Percentiles rank a stretch among this genome's conserved stretches.
Evolutionary conservation across 345 rosid genomes (phyloP).

Genomic region (Boechera retrofracta): DNA sequence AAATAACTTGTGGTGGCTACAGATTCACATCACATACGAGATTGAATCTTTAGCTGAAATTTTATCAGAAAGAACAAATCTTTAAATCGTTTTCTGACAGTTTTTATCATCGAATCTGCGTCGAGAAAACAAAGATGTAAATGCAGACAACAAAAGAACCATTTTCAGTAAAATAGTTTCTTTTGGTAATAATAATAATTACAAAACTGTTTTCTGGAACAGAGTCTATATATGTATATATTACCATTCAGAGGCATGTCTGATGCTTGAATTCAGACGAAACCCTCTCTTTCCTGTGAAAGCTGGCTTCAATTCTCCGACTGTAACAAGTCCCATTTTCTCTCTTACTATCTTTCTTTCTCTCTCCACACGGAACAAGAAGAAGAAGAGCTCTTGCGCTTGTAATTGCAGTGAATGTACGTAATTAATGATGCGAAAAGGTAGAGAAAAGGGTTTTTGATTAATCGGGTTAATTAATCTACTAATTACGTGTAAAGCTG

Average conservation of each 20-base stretch:
- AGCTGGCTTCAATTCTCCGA: conserved; percentile 80
- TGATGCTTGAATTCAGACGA: conserved; percentile 86
- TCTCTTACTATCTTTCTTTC: conserved; percentile 37
- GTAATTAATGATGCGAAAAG: conserved; percentile 39
- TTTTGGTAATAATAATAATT: conserved; percentile 7
- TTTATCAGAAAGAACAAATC: conserved; percentile 21
- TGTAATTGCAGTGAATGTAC: conserved; percentile 34
- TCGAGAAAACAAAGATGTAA: background rate
- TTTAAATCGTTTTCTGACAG: conserved; percentile 27
- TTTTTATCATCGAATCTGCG: background rate
- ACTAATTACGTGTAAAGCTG: conserved; percentile 46
- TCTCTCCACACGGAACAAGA: background rate
- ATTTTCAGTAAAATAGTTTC: background rate
- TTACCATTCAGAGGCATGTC: conserved; percentile 98
- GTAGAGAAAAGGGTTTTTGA: conserved; percentile 10
- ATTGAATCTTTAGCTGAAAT: conserved; percentile 9
- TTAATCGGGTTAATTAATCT: conserved; percentile 24
- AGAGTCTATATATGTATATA: background rate
- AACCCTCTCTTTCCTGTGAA: conserved; percentile 87
- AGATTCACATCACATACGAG: conserved; percentile 33
- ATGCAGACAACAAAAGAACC: conserved; percentile 32
- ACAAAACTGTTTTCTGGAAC: conserved; percentile 7
- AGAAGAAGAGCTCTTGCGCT: conserved; percentile 20
- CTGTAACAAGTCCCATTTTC: conserved; percentile 83
- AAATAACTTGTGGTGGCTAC: conserved; percentile 42